Conservation (phyloP, 169 alveolate species). For the Neospora caninum region DNA sequence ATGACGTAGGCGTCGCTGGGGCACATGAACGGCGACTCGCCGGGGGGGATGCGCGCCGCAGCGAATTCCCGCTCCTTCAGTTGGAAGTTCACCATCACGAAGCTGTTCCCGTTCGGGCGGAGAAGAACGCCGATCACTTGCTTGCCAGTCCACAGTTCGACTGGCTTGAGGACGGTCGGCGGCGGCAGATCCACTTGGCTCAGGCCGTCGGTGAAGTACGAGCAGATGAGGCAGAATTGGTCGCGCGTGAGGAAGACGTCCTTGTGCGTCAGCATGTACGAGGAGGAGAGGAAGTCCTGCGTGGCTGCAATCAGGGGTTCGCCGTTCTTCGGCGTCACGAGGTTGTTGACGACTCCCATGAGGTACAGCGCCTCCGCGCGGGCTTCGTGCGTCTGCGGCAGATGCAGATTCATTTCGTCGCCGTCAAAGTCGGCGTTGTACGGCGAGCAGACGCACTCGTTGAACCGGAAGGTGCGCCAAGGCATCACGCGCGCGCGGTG, state of each 20-base stretch:
- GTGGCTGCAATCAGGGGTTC: slow-evolving; percentile 97
- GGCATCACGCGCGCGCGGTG: slow-evolving; percentile 95
- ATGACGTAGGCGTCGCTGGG: slow-evolving; percentile 96
- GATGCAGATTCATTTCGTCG: slow-evolving; percentile 99
- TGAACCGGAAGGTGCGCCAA: slow-evolving; percentile 95
- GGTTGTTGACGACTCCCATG: slow-evolving; percentile 94
- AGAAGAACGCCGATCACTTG: slow-evolving; percentile 93
- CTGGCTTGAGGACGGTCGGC: slow-evolving; percentile 94
- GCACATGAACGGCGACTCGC: slow-evolving; percentile 73
- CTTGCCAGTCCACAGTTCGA: slow-evolving; percentile 99
- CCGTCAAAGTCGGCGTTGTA: slow-evolving; percentile 99
- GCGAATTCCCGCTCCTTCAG: slow-evolving; percentile 63
- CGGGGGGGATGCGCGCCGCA: background rate
- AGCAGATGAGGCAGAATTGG: slow-evolving; percentile 90
- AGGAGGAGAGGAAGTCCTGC: slow-evolving; percentile 92
- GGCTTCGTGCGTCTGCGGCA: slow-evolving; percentile 98
- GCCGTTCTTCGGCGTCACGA: slow-evolving; percentile 98
- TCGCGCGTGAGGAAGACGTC: slow-evolving; percentile 94
- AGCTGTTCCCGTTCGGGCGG: slow-evolving; percentile 89
- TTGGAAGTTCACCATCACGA: slow-evolving; percentile 70
- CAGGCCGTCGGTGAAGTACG: slow-evolving; percentile 93
- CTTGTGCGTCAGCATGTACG: slow-evolving; percentile 94
- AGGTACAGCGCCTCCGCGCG: slow-evolving; percentile 80
- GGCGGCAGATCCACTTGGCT: slow-evolving; percentile 87
- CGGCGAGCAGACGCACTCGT: slow-evolving; percentile 98